Evolutionary conservation across 306 rosid genomes (phyloP).

Genomic region (Herpetospermum pedunculosum): DNA sequence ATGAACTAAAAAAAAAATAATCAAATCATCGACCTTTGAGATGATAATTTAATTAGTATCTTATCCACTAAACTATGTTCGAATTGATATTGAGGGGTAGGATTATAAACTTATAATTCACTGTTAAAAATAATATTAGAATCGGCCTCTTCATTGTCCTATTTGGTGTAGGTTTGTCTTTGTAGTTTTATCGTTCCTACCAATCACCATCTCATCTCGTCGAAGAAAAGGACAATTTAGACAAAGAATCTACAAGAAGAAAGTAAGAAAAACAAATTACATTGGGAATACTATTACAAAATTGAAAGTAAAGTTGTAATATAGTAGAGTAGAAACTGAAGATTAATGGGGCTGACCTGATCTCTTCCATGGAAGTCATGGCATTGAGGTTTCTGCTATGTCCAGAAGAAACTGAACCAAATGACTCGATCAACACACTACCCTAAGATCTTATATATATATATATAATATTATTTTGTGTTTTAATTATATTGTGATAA

Average conservation of each 20-base stretch:
- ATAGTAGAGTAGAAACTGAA: neutral
- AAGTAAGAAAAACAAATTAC: neutral
- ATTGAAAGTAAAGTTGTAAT: neutral
- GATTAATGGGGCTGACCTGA: neutral
- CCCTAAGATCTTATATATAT: neutral
- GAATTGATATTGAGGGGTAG: no score
- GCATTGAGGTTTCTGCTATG: neutral
- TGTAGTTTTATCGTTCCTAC: neutral
- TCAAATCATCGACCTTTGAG: no score
- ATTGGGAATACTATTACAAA: neutral
- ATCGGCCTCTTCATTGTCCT: neutral
- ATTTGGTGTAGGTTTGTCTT: neutral
- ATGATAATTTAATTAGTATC: no score
- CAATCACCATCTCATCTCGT: neutral
- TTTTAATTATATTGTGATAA: no score
- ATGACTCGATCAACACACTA: neutral
- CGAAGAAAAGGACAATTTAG: neutral
- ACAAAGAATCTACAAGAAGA: neutral
- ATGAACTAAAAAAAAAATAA: no score
- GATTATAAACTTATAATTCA: no score
- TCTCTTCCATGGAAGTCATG: neutral
- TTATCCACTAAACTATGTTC: no score
- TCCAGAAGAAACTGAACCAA: neutral
- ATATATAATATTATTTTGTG: neutral
- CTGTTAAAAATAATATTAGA: no score